Conservation (phyloP, 805 yeast species). For the Pichia ethanolica region DNA sequence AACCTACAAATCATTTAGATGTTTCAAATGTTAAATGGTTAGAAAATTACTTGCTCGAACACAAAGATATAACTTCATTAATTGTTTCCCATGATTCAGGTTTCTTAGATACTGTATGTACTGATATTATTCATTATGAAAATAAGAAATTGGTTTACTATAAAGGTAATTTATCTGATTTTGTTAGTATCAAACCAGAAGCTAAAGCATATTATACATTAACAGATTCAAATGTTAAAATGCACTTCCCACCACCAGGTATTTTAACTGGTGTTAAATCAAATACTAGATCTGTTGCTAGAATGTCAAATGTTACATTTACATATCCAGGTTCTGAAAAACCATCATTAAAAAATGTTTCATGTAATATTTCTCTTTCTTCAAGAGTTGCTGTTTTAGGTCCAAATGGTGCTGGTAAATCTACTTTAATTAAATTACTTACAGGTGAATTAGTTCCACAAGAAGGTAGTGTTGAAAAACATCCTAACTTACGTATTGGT, state of each 20-base stretch:
- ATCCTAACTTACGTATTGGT: slow-evolving; percentile 96
- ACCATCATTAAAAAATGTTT: slow-evolving; percentile 71
- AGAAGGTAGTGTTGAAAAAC: slow-evolving; percentile 89
- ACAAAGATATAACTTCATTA: slow-evolving; percentile 84
- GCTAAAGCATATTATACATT: slow-evolving; percentile 93
- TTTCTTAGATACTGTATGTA: slow-evolving; percentile 90
- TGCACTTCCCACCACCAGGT: slow-evolving; percentile 99
- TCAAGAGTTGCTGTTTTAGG: slow-evolving; percentile 96
- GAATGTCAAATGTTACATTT: slow-evolving; percentile 74
- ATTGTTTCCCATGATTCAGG: slow-evolving; percentile 98
- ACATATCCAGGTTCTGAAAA: slow-evolving; percentile 83
- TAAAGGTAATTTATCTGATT: slow-evolving; percentile 91
- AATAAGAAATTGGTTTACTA: slow-evolving; percentile 90
- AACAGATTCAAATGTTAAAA: slow-evolving; percentile 85
- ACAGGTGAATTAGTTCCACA: slow-evolving; percentile 89
- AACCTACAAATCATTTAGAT: slow-evolving; percentile 98
- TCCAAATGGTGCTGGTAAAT: slow-evolving; percentile 98
- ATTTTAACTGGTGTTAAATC: slow-evolving; percentile 95
- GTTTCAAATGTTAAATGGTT: slow-evolving; percentile 91
- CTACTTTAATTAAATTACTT: slow-evolving; percentile 85
- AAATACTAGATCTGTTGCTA: slow-evolving; percentile 77
- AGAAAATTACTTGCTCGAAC: slow-evolving; percentile 74
- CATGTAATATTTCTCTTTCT: slow-evolving; percentile 89
- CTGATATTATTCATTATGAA: slow-evolving; percentile 95
- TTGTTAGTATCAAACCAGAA: slow-evolving; percentile 89